These are phyloP conservation scores for Aspergillus ibericus DNA, from an alignment of 2,329 filamentous ascomycete species.

Conservation along the genomic window DNA sequence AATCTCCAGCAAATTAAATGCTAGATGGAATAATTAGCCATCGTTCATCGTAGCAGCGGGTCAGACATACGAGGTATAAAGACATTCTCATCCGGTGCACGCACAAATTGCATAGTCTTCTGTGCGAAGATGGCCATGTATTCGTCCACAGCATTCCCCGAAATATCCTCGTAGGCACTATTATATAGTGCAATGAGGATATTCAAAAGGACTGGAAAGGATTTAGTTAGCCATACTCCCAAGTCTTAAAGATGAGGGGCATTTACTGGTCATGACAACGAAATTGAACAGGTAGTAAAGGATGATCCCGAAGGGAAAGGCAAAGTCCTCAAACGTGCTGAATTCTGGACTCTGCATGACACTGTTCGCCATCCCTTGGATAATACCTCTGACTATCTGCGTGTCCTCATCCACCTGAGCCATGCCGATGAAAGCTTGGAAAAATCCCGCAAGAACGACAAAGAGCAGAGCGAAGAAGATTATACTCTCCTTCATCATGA, in stretches of 20 bases:
- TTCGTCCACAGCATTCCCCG: constrained; percentile 88
- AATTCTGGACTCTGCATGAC: constrained; percentile 94
- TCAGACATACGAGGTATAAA: constrained; percentile 73
- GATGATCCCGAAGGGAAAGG: constrained; percentile 87
- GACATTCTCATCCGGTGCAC: constrained; percentile 95
- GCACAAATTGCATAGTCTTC: constrained; percentile 95
- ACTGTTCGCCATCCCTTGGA: constrained; percentile 72
- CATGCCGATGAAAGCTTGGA: constrained; percentile 91
- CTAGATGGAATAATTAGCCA: constrained; percentile 23
- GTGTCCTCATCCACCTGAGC: constrained; percentile 76
- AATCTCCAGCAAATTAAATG: constrained; percentile 91
- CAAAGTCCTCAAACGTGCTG: constrained; percentile 82
- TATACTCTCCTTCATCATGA: constrained; percentile 89
- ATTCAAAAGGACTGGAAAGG: constrained; percentile 70
- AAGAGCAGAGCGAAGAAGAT: constrained; percentile 93
- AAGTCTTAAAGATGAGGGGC: background rate
- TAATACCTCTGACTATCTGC: constrained; percentile 43
- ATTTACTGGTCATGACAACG: constrained; percentile 76
- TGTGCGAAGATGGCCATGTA: constrained; percentile 90
- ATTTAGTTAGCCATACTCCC: constrained; percentile 10
- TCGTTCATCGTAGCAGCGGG: background rate
- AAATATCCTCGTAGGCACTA: constrained; percentile 92
- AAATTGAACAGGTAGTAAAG: constrained; percentile 99
- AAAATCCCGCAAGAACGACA: constrained; percentile 74
- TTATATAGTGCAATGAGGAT: constrained; percentile 97